Percentiles rank a stretch among this genome's conserved stretches.
phyloP scores from a whole-genome alignment of 2,329 filamentous ascomycete species.

The Verruconis gallopava region DNA sequence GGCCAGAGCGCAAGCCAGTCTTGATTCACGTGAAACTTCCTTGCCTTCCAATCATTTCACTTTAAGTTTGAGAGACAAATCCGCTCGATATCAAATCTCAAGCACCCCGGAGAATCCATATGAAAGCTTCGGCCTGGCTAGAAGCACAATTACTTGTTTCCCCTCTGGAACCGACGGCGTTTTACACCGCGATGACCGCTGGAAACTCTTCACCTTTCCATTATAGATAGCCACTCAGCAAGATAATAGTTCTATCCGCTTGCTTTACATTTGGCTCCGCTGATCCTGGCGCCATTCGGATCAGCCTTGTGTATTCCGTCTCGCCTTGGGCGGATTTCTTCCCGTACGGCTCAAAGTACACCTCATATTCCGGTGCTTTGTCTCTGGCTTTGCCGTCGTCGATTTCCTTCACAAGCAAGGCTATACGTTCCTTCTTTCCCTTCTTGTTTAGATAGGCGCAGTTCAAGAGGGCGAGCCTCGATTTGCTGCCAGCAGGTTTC shows the following conservation, averaged over 20 bases:
- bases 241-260: neutral
- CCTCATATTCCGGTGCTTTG: neutral
- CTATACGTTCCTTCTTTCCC: neutral
- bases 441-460: neutral
- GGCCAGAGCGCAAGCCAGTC: too few relatives aligned
- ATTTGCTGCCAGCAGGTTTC: neutral
- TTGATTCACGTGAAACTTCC: too few relatives aligned
- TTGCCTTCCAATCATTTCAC: too few relatives aligned
- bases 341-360: neutral
- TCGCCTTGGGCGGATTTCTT: neutral
- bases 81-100: too few relatives aligned
- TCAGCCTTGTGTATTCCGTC: neutral
- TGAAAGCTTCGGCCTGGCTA: too few relatives aligned
- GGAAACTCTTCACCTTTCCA: too few relatives aligned
- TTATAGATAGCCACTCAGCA: neutral
- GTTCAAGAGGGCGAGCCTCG: neutral
- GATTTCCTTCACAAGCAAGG: neutral
- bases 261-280: neutral
- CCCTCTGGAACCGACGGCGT: too few relatives aligned
- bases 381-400: neutral
- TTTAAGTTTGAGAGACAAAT: too few relatives aligned
- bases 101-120: too few relatives aligned
- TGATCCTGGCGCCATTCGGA: neutral
- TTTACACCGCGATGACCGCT: too few relatives aligned
- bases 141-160: too few relatives aligned